Evolutionary conservation across 1,139 yeast species (phyloP).

Genomic region (Saccharomyces hybrid): DNA sequence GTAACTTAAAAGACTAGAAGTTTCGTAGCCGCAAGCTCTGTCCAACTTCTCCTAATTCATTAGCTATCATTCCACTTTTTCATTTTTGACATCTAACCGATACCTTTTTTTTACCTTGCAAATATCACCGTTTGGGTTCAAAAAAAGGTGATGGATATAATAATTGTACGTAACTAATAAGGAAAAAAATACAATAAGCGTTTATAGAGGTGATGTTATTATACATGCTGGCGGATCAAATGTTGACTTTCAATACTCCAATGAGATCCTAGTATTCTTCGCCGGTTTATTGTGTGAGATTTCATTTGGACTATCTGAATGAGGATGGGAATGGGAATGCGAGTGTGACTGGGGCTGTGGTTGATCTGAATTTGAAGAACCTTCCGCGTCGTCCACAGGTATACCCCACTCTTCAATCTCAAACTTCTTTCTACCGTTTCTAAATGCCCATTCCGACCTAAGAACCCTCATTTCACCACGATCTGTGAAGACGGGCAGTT

Average conservation of each 20-base stretch:
- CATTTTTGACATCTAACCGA: not conserved
- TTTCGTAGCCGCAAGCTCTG: not conserved
- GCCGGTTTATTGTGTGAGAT: constrained; percentile 6
- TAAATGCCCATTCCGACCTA: constrained; percentile 75
- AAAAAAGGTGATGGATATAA: not conserved
- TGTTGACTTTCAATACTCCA: constrained; percentile 9
- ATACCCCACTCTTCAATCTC: constrained; percentile 92
- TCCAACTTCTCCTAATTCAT: not conserved
- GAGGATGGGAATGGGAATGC: not conserved
- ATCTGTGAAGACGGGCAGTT: constrained; percentile 66
- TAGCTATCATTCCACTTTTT: not conserved
- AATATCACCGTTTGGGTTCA: not conserved
- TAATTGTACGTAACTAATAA: not conserved
- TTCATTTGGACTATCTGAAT: not conserved
- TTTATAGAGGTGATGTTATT: not conserved
- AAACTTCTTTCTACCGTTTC: constrained; percentile 73
- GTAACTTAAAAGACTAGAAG: not conserved
- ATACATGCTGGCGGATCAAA: too few relatives aligned
- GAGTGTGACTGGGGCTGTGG: constrained; percentile 20
- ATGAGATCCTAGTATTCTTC: constrained; percentile 13
- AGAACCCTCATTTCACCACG: constrained; percentile 73
- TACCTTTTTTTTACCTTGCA: not conserved
- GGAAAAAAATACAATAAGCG: not conserved
- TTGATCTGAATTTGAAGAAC: not conserved
- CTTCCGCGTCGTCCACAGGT: constrained; percentile 76